These are phyloP conservation scores for Jasminum sambac DNA, from an alignment of 257 asterid species.

Conservation along the genomic window DNA sequence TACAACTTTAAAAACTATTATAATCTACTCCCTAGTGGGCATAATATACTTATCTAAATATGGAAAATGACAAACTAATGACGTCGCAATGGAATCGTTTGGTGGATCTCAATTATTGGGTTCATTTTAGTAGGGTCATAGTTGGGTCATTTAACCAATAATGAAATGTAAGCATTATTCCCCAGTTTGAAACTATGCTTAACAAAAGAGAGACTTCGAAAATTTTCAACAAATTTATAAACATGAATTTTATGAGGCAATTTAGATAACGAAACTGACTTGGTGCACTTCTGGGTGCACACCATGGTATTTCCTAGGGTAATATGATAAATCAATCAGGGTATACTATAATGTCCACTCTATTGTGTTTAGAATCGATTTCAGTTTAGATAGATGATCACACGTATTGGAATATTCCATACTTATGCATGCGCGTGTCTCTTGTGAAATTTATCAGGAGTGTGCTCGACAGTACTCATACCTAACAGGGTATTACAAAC, in stretches of 20 bases:
- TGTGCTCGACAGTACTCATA: slow-evolving; percentile 63
- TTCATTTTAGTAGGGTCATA: neutral
- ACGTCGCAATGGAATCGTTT: slow-evolving; percentile 36
- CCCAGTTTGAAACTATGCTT: neutral
- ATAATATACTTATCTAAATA: no score
- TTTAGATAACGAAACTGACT: neutral
- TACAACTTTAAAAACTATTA: no score
- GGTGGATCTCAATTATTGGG: slow-evolving; percentile 36
- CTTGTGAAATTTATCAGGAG: slow-evolving; percentile 30
- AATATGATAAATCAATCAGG: no score
- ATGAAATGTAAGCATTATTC: neutral
- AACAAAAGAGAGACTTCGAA: neutral
- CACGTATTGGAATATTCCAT: neutral
- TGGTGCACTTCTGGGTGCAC: no score
- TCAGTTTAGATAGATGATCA: no score
- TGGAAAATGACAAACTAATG: slow-evolving; percentile 32
- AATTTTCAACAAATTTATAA: no score
- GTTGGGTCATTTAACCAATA: neutral
- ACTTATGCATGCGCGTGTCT: neutral
- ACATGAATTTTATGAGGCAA: neutral
- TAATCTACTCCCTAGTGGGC: no score
- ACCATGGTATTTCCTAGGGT: no score
- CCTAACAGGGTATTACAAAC: slow-evolving; percentile 81
- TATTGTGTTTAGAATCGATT: no score
- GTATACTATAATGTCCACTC: no score